These are phyloP conservation scores for Phycomyces nitens DNA, from an alignment of 192 early-diverging fungal species.

Conservation along the genomic window DNA sequence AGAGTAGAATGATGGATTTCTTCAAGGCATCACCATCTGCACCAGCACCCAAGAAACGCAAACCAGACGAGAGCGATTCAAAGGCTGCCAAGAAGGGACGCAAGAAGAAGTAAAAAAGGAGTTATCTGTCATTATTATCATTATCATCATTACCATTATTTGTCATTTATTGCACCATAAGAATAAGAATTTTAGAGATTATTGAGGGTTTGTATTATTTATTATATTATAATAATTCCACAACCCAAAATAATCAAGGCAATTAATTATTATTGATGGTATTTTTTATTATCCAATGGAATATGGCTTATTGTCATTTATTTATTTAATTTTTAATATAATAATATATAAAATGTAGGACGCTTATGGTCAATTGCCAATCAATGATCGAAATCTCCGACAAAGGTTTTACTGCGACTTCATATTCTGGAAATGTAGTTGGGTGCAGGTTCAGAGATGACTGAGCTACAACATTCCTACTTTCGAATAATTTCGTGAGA, in stretches of 20 bases:
- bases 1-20: constrained; percentile 90
- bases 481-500: constrained; percentile 5
- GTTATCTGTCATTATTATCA: too few relatives aligned
- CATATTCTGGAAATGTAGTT: constrained; percentile 3
- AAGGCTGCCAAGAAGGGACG: too few relatives aligned
- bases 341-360: neutral
- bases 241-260: neutral
- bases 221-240: neutral
- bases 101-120: too few relatives aligned
- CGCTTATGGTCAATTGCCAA: constrained; percentile 5
- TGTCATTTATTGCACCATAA: too few relatives aligned
- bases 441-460: neutral
- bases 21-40: constrained; percentile 50
- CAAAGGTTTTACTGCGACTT: constrained; percentile 5
- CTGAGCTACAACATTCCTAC: constrained; percentile 2
- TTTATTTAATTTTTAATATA: neutral
- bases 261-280: too few relatives aligned
- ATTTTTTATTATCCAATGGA: too few relatives aligned
- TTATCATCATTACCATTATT: too few relatives aligned
- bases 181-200: too few relatives aligned
- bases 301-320: neutral
- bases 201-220: too few relatives aligned
- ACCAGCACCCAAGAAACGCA: constrained; percentile 1
- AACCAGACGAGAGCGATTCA: neutral
- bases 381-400: constrained; percentile 3